phyloP scores from a whole-genome alignment of 371 early-diverging fungal species.

The Mortierella sp. region DNA sequence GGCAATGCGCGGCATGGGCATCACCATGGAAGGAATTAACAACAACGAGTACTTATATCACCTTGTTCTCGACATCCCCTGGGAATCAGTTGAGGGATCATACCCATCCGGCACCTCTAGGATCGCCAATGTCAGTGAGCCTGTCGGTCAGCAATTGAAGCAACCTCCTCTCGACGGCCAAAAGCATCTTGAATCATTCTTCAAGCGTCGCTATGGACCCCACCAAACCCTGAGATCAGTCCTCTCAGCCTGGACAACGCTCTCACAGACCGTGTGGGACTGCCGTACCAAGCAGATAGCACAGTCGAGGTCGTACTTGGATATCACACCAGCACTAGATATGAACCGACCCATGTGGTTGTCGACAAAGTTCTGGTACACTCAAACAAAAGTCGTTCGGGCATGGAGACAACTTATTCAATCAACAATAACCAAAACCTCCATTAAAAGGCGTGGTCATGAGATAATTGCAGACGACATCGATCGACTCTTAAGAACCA shows the following conservation, averaged over 20 bases:
- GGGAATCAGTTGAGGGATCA: conserved; percentile 31
- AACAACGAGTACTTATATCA: conserved; percentile 53
- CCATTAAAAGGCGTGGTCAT: conserved; percentile 7
- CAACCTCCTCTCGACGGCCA: conserved; percentile 21
- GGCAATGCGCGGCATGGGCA: conserved; percentile 49
- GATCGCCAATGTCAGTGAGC: not conserved
- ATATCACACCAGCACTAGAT: conserved; percentile 22
- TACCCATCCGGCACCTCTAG: not conserved
- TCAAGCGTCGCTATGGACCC: conserved; percentile 43
- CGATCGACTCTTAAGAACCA: conserved; percentile 4
- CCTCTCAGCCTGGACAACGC: conserved; percentile 32
- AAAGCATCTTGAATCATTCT: conserved; percentile 22
- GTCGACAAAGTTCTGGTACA: conserved; percentile 28
- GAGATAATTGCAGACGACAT: conserved; percentile 15
- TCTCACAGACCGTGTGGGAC: conserved; percentile 47
- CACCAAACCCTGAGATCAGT: conserved; percentile 18
- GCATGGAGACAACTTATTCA: conserved; percentile 34
- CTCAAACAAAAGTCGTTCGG: conserved; percentile 20
- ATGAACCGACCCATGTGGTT: conserved; percentile 30
- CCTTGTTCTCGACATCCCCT: conserved; percentile 40
- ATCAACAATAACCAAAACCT: conserved; percentile 20
- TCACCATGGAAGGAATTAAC: conserved; percentile 53
- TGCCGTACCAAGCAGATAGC: conserved; percentile 25
- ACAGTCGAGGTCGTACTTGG: conserved; percentile 39
- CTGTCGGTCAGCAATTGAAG: conserved; percentile 1